Evolutionary conservation across 192 early-diverging fungal genomes (phyloP).

Genomic region (Globomyces pollinis-pini): DNA sequence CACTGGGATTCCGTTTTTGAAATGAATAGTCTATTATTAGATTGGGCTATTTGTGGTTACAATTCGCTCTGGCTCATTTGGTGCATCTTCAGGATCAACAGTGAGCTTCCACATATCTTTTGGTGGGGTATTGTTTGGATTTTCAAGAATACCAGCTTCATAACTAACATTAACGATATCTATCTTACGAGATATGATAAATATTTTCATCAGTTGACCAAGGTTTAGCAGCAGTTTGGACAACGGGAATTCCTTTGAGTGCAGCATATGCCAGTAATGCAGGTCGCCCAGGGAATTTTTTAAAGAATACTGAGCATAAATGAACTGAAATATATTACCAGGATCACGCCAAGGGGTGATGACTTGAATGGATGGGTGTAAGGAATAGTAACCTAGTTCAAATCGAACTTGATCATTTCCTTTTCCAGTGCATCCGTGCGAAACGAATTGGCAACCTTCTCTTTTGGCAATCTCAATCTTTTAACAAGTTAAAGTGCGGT

Average conservation of each 20-base stretch:
- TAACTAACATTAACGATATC: too few species aligned
- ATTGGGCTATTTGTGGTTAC: too few species aligned
- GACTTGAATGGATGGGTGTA: conserved; percentile 88
- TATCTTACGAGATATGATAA: conserved; percentile 98
- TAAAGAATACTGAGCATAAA: conserved; percentile 64
- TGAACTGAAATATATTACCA: conserved; percentile 31
- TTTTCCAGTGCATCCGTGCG: conserved; percentile 99
- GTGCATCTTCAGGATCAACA: conserved; percentile 92
- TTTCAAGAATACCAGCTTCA: conserved; percentile 97
- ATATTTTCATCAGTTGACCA: conserved; percentile 99
- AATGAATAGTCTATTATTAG: conserved; percentile 60
- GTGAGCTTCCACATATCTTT: conserved; percentile 99
- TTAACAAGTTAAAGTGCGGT: conserved; percentile 13
- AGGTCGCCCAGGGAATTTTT: conserved; percentile 87
- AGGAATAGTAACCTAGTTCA: conserved; percentile 95
- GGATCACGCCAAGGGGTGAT: conserved; percentile 97
- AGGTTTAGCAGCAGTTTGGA: conserved; percentile 92
- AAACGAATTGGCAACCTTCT: conserved; percentile 92
- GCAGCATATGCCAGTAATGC: conserved; percentile 88
- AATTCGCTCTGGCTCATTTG: conserved; percentile 92
- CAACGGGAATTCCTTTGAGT: conserved; percentile 83
- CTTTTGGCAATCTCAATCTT: conserved; percentile 88
- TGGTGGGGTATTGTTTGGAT: conserved; percentile 92
- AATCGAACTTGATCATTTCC: conserved; percentile 99
- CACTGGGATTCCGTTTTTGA: conserved; percentile 79